phyloP scores from a whole-genome alignment of 176 grass and related monocot species.

The Oryza longistaminata region DNA sequence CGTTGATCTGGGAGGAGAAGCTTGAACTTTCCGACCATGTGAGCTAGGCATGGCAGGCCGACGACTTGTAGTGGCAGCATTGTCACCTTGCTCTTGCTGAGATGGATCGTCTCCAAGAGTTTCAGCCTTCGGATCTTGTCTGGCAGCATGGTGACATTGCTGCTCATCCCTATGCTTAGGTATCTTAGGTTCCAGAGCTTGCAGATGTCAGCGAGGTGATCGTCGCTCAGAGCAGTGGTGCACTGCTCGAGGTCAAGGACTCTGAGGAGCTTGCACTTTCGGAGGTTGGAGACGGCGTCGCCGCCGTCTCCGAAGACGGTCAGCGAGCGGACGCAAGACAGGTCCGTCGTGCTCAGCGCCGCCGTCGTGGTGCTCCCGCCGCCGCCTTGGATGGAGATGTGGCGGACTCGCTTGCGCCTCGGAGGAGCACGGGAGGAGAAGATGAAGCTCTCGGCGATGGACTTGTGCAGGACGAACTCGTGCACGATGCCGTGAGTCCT shows the following conservation, averaged over 20 bases:
- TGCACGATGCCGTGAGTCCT: conserved; percentile 40
- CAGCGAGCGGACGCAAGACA: conserved; percentile 37
- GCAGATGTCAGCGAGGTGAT: conserved; percentile 28
- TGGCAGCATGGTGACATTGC: not conserved
- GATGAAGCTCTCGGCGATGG: conserved; percentile 25
- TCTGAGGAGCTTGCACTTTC: conserved; percentile 10
- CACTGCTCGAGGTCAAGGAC: conserved; percentile 41
- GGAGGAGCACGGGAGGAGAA: too few relatives aligned
- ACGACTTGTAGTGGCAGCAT: not conserved
- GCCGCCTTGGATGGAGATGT: conserved; percentile 31
- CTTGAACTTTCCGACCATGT: conserved; percentile 32
- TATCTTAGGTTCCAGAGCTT: conserved; percentile 40
- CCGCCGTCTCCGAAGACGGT: conserved; percentile 28
- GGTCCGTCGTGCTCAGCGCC: not conserved
- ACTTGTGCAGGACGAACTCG: conserved; percentile 37
- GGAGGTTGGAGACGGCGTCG: conserved; percentile 9
- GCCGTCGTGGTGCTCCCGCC: not conserved
- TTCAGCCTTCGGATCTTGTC: conserved; percentile 23
- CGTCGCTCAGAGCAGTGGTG: not conserved
- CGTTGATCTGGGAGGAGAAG: not conserved
- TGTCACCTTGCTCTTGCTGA: not conserved
- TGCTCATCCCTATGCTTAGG: conserved; percentile 9
- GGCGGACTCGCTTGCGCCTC: not conserved
- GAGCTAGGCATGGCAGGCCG: not conserved
- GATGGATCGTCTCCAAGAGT: conserved; percentile 24